Conservation (phyloP, 1,284 basidiomycete genomes). For the Sporisorium scitamineum region DNA sequence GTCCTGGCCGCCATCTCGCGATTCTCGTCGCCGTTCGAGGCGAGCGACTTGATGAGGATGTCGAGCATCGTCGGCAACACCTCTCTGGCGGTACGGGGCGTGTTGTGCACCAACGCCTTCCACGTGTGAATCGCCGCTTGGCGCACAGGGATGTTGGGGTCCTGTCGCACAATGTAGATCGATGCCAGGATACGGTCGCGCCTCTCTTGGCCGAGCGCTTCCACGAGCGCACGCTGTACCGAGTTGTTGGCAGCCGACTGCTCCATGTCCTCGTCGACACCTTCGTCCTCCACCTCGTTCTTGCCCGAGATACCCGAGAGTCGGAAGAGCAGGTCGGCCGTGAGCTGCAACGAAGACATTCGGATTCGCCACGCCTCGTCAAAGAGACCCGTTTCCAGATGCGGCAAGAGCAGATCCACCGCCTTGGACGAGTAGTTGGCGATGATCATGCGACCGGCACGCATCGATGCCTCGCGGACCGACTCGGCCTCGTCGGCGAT, state of each 20-base stretch:
- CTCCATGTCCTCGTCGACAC: conserved; percentile 72
- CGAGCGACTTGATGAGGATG: conserved; percentile 79
- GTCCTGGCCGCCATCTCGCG: conserved; percentile 79
- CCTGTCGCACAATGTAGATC: conserved; percentile 93
- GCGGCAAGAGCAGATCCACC: conserved; percentile 92
- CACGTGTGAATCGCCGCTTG: conserved; percentile 95
- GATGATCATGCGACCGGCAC: conserved; percentile 98
- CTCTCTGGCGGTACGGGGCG: conserved; percentile 80
- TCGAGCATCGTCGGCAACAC: conserved; percentile 79
- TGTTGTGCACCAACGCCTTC: conserved; percentile 93
- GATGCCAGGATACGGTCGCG: conserved; percentile 90
- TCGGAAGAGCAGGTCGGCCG: conserved; percentile 95
- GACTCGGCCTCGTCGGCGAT: conserved; percentile 94
- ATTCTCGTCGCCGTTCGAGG: conserved; percentile 84
- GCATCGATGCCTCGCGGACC: conserved; percentile 91
- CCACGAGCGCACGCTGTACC: conserved; percentile 81
- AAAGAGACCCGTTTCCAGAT: conserved; percentile 94
- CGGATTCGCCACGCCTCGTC: conserved; percentile 94
- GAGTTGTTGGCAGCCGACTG: conserved; percentile 75
- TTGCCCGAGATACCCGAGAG: conserved; percentile 97
- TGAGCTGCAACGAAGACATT: conserved; percentile 88
- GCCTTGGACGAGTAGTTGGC: conserved; percentile 92
- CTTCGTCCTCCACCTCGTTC: conserved; percentile 74
- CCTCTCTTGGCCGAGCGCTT: conserved; percentile 88
- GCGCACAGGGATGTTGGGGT: conserved; percentile 88